Evolutionary conservation across 129 eudicot species (phyloP).

Genomic region (Logfia minima): DNA sequence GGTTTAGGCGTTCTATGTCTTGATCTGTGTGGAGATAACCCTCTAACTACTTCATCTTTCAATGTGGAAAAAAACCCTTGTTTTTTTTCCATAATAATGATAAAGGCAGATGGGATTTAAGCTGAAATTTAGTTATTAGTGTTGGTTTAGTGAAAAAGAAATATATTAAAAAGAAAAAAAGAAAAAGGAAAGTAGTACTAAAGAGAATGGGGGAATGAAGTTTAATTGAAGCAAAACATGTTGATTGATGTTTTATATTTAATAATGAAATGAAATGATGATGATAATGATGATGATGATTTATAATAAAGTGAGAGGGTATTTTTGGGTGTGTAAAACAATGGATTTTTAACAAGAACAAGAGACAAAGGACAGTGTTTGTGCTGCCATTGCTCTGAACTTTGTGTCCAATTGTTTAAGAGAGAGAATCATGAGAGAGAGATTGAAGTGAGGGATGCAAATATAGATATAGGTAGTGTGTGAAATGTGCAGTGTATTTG

Average conservation of each 20-base stretch:
- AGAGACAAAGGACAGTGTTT: slow-evolving; percentile 40
- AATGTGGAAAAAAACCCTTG: slow-evolving; percentile 67
- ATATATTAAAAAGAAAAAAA: neutral
- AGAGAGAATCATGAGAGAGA: neutral
- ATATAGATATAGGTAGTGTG: slow-evolving; percentile 28
- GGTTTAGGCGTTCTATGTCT: slow-evolving; percentile 42
- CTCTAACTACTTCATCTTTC: slow-evolving; percentile 71
- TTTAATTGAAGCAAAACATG: slow-evolving; percentile 59
- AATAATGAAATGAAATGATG: neutral
- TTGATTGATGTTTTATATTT: slow-evolving; percentile 7
- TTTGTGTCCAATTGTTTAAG: slow-evolving; percentile 35
- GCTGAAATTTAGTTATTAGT: slow-evolving; percentile 20
- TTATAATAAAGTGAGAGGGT: neutral
- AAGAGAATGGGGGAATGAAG: slow-evolving; percentile 39
- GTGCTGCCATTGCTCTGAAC: slow-evolving; percentile 36
- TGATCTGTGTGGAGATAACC: slow-evolving; percentile 66
- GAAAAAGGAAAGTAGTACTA: slow-evolving; percentile 4
- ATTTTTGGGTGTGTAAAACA: slow-evolving; percentile 12
- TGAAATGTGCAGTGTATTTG: neutral
- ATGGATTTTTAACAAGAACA: slow-evolving; percentile 27
- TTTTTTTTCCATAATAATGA: slow-evolving; percentile 62
- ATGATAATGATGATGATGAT: neutral
- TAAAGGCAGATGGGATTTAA: slow-evolving; percentile 28
- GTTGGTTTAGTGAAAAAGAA: neutral
- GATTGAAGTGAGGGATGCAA: neutral